A percentile compares a stretch with the other conserved stretches of the same genome.
Evolutionary conservation across 2,329 filamentous ascomycete species (phyloP).

Genomic region (Mycocentrospora acerina): DNA sequence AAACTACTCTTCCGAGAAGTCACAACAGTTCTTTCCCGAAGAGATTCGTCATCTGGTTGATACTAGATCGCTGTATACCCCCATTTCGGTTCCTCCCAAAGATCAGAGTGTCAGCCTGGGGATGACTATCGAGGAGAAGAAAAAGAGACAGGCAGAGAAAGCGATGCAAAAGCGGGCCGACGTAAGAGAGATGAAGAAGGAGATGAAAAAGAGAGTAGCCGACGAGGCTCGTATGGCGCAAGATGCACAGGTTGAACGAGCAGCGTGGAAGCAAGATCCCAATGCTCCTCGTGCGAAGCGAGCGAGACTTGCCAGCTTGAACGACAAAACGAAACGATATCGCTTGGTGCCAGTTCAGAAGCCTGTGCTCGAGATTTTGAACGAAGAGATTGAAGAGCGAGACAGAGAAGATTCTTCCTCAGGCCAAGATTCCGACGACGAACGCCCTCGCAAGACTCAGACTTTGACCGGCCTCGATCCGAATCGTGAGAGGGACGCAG

Average conservation of each 20-base stretch:
- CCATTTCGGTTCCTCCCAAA: constrained; percentile 22
- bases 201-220: constrained; percentile 1
- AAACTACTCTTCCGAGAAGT: constrained; percentile 35
- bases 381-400: constrained; percentile 12
- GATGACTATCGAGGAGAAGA: constrained; percentile 15
- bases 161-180: too few species aligned
- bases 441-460: too few species aligned
- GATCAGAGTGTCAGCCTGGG: constrained; percentile 32
- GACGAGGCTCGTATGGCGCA: constrained; percentile 19
- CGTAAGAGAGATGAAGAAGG: background rate
- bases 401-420: constrained; percentile 3
- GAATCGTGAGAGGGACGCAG: too few species aligned
- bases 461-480: too few species aligned
- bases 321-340: constrained; percentile 23
- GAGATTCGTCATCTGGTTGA: constrained; percentile 30
- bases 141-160: constrained; percentile 1
- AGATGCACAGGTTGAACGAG: constrained; percentile 21
- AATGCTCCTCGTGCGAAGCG: constrained; percentile 15
- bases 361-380: constrained; percentile 1
- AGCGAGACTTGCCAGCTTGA: constrained; percentile 29
- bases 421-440: background rate
- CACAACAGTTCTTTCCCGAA: constrained; percentile 35
- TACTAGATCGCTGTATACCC: constrained; percentile 20
- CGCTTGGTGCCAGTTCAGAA: constrained; percentile 15
- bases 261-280: constrained; percentile 8